These are phyloP conservation scores for Athelia sp. DNA, from an alignment of 1,284 basidiomycete genomes.

Conservation along the genomic window DNA sequence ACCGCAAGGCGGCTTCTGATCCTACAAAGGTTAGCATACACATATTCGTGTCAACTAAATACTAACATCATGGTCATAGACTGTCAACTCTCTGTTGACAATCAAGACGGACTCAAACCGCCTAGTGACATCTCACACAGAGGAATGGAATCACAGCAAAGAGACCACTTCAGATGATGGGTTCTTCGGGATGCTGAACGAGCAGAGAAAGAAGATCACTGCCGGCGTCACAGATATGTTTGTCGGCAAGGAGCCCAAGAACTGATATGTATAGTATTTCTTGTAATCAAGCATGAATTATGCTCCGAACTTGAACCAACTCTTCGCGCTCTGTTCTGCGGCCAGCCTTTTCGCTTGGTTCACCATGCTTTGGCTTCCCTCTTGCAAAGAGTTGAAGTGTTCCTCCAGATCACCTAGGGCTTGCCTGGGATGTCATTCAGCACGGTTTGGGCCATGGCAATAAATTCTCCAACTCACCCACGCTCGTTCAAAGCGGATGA, in stretches of 20 bases:
- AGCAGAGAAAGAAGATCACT: constrained; percentile 40
- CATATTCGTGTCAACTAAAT: not conserved
- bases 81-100: constrained; percentile 42
- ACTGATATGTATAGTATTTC: not conserved
- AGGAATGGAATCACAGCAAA: constrained; percentile 45
- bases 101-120: constrained; percentile 34
- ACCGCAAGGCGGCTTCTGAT: constrained; percentile 29
- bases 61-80: constrained; percentile 17
- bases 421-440: constrained; percentile 33
- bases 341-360: constrained; percentile 62
- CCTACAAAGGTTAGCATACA: constrained; percentile 36
- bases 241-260: constrained; percentile 16
- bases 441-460: not conserved
- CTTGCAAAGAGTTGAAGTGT: constrained; percentile 54
- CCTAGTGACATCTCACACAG: constrained; percentile 36
- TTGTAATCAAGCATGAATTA: not conserved
- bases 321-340: constrained; percentile 52
- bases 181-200: constrained; percentile 42
- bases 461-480: constrained; percentile 37
- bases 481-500: constrained; percentile 55
- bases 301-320: constrained; percentile 52
- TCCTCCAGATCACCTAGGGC: constrained; percentile 56
- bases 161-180: constrained; percentile 37
- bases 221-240: constrained; percentile 32
- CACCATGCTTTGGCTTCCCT: constrained; percentile 62